A percentile compares a stretch with the other conserved stretches of the same genome.
These are phyloP conservation scores for Paramarasmius palmivorus DNA, from an alignment of 1,284 basidiomycete species.

Conservation along the genomic window DNA sequence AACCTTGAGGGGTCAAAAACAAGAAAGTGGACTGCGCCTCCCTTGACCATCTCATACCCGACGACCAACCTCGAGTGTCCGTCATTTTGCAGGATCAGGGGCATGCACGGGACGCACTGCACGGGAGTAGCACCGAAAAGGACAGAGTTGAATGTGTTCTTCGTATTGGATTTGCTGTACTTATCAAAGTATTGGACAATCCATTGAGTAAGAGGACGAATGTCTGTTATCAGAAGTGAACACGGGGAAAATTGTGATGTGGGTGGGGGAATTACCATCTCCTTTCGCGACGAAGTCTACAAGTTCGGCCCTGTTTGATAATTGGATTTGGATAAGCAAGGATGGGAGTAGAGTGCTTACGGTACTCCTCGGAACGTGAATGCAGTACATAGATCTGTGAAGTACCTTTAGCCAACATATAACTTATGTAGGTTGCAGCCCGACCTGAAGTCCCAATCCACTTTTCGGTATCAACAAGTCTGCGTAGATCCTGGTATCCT, in stretches of 20 bases:
- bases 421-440: slow-evolving; percentile 15
- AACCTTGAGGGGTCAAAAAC: slow-evolving; percentile 81
- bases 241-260: slow-evolving; percentile 9
- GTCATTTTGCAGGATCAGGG: slow-evolving; percentile 76
- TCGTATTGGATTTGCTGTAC: slow-evolving; percentile 24
- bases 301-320: slow-evolving; percentile 49
- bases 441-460: slow-evolving; percentile 82
- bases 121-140: slow-evolving; percentile 52
- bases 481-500: slow-evolving; percentile 63
- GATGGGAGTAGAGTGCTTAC: slow-evolving; percentile 40
- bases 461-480: slow-evolving; percentile 64
- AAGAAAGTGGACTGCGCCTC: slow-evolving; percentile 63
- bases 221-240: slow-evolving; percentile 28
- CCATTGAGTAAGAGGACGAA: slow-evolving; percentile 59
- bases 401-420: slow-evolving; percentile 4
- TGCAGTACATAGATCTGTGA: slow-evolving; percentile 62
- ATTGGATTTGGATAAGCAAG: slow-evolving; percentile 1
- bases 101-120: slow-evolving; percentile 62
- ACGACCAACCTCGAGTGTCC: slow-evolving; percentile 87
- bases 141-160: slow-evolving; percentile 45
- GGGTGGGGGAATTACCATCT: slow-evolving; percentile 35
- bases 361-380: slow-evolving; percentile 77
- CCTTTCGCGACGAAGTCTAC: slow-evolving; percentile 59
- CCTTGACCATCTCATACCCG: slow-evolving; percentile 71
- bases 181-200: slow-evolving; percentile 64